These are phyloP conservation scores for Polygonum maritimum DNA, from an alignment of 148 eudicot species.

Conservation along the genomic window DNA sequence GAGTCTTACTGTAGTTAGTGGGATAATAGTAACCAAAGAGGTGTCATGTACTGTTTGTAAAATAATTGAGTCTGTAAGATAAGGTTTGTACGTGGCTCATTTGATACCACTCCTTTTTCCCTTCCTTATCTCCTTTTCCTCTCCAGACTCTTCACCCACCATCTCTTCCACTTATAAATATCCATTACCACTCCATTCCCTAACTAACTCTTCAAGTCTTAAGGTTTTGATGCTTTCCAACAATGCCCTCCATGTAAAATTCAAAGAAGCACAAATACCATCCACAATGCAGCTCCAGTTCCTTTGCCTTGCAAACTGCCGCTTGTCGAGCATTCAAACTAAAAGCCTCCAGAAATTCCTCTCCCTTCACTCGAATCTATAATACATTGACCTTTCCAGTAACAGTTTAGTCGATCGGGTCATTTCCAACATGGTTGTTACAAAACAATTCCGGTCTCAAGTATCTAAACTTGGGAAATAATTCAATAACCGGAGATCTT, in stretches of 20 bases:
- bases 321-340: too few relatives aligned
- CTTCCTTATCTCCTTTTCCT: too few relatives aligned
- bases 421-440: constrained; percentile 19
- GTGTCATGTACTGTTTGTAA: too few relatives aligned
- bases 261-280: background rate
- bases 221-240: background rate
- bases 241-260: background rate
- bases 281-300: background rate
- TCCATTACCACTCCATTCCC: too few relatives aligned
- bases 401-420: background rate
- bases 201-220: too few relatives aligned
- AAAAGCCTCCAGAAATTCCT: background rate
- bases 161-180: too few relatives aligned
- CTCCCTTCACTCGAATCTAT: background rate
- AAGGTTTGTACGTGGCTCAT: too few relatives aligned
- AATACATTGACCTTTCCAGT: constrained; percentile 5
- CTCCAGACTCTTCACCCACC: too few relatives aligned
- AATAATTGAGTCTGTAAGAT: too few relatives aligned
- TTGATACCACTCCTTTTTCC: too few relatives aligned
- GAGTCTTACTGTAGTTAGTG: too few relatives aligned
- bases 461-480: background rate
- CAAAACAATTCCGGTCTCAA: background rate
- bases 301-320: background rate
- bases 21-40: too few relatives aligned
- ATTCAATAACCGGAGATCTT: background rate